Percentiles rank a stretch among this genome's conserved stretches.
Conservation (phyloP, 768 basidiomycete species). For the Russula emetica region DNA sequence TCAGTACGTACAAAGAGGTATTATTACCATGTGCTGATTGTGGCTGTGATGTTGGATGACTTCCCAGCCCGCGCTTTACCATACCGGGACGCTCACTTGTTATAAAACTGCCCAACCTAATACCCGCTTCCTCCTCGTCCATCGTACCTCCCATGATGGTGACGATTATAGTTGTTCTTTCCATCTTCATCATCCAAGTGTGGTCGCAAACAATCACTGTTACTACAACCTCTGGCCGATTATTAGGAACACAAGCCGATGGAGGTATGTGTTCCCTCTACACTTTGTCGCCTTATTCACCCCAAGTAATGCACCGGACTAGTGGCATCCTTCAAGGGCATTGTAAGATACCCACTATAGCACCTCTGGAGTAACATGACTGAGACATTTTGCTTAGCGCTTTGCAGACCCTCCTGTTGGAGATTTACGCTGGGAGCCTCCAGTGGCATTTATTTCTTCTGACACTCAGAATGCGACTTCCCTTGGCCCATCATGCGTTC, state of each 20-base stretch:
- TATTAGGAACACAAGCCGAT: slow-evolving; percentile 4
- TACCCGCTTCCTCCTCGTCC: too few relatives aligned
- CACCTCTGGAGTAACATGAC: neutral
- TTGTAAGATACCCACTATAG: neutral
- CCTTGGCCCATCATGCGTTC: slow-evolving; percentile 17
- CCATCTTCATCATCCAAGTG: neutral
- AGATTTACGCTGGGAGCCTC: slow-evolving; percentile 17
- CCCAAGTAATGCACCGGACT: neutral
- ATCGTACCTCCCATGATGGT: neutral
- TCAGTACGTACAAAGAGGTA: too few relatives aligned
- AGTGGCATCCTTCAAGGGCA: slow-evolving; percentile 22
- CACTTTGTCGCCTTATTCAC: neutral
- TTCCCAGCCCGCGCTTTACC: too few relatives aligned
- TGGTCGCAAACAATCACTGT: neutral
- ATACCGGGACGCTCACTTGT: neutral
- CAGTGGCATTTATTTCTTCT: slow-evolving; percentile 9
- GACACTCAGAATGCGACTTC: slow-evolving; percentile 5
- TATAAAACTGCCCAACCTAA: neutral
- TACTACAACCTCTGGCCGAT: slow-evolving; percentile 13
- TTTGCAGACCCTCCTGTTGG: slow-evolving; percentile 18
- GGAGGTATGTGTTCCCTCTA: slow-evolving; percentile 5
- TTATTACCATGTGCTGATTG: too few relatives aligned
- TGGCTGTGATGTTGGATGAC: too few relatives aligned
- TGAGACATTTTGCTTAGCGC: neutral
- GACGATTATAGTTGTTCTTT: neutral